Evolutionary conservation across 2,329 filamentous ascomycete species (phyloP).

Genomic region (Emmonsia crescens): DNA sequence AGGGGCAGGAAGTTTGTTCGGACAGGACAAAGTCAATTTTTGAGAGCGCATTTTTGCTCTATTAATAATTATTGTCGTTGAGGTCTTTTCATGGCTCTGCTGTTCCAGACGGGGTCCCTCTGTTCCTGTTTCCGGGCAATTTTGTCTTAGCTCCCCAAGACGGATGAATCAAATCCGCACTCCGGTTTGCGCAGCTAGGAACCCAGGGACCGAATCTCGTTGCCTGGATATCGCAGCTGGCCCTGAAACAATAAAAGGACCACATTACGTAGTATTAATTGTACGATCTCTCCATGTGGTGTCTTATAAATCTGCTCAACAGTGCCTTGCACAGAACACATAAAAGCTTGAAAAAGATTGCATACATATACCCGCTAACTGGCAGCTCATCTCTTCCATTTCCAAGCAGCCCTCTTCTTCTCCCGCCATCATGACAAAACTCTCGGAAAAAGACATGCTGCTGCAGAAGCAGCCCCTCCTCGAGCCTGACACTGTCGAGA

Average conservation of each 20-base stretch:
- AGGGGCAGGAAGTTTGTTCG: no score
- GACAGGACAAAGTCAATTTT: no score
- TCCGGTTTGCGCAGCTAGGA: background rate
- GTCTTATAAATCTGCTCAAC: background rate
- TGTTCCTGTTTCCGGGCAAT: background rate
- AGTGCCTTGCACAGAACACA: background rate
- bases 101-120: no score
- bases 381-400: background rate
- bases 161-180: background rate
- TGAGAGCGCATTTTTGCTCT: no score
- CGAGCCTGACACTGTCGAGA: background rate
- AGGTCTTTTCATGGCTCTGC: no score
- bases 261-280: no score
- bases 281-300: background rate
- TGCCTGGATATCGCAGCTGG: background rate
- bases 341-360: background rate
- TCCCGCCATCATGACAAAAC: background rate
- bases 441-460: background rate
- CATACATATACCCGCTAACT: background rate
- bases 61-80: no score
- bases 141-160: background rate
- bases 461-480: background rate
- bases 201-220: background rate
- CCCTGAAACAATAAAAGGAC: background rate
- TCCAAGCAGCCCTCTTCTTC: background rate